Evolutionary conservation across 2,329 filamentous ascomycete species (phyloP).

Genomic region (Talaromyces funiculosus): DNA sequence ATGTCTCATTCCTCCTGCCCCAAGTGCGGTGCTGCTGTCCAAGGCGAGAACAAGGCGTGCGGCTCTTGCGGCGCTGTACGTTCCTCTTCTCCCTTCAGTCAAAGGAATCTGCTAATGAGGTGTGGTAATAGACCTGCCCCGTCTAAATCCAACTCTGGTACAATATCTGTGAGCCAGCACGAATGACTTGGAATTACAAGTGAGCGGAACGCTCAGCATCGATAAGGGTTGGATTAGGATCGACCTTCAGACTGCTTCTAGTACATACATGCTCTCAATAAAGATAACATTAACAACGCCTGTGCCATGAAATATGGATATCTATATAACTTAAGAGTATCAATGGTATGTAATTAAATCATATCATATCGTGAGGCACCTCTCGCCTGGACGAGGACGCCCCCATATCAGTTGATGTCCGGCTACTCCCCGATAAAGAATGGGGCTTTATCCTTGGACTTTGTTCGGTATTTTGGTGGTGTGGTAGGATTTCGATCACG

Average conservation of each 20-base stretch:
- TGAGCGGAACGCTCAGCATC: neutral
- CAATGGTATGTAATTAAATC: neutral
- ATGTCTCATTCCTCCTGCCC: conserved; percentile 22
- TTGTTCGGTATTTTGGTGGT: conserved; percentile 12
- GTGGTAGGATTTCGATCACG: conserved; percentile 14
- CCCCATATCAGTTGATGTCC: neutral
- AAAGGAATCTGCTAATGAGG: neutral
- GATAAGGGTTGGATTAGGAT: neutral
- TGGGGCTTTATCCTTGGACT: neutral
- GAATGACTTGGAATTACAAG: too few relatives aligned
- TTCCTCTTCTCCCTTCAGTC: neutral
- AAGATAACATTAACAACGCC: neutral
- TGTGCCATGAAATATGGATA: neutral
- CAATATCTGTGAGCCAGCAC: neutral
- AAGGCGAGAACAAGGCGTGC: conserved; percentile 26
- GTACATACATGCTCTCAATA: neutral
- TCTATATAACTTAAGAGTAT: neutral
- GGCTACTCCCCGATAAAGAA: neutral
- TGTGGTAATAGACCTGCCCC: conserved; percentile 14
- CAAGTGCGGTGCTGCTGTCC: conserved; percentile 22
- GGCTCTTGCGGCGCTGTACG: conserved; percentile 24
- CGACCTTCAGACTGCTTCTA: neutral
- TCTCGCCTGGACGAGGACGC: neutral
- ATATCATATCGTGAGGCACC: conserved; percentile 7
- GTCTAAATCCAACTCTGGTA: conserved; percentile 2